phyloP scores from a whole-genome alignment of 805 yeast genomes.

The Candida takata region DNA sequence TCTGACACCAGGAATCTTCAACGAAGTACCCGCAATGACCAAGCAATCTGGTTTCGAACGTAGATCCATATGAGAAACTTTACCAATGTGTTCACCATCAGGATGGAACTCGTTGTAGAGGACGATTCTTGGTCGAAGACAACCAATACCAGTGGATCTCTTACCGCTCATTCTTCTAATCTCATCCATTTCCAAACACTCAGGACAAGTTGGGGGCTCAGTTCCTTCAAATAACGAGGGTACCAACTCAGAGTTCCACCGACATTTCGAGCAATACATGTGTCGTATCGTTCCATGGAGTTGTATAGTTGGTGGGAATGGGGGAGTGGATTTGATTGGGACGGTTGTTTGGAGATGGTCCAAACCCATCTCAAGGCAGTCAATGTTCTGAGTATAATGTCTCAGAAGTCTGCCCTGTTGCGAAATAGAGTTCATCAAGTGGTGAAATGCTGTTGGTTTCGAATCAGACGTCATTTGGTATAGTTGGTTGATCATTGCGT shows the following conservation, averaged over 20 bases:
- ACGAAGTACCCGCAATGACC: constrained; percentile 76
- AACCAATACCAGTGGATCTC: constrained; percentile 56
- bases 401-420: constrained; percentile 58
- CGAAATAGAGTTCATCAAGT: constrained; percentile 51
- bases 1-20: constrained; percentile 71
- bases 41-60: constrained; percentile 66
- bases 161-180: constrained; percentile 56
- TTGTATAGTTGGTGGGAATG: constrained; percentile 59
- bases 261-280: constrained; percentile 75
- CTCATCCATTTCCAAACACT: constrained; percentile 52
- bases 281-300: constrained; percentile 76
- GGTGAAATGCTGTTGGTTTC: constrained; percentile 72
- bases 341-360: constrained; percentile 39
- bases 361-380: constrained; percentile 63
- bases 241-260: constrained; percentile 45
- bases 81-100: constrained; percentile 82
- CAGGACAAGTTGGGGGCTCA: constrained; percentile 53
- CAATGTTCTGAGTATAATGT: constrained; percentile 85
- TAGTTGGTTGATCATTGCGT: constrained; percentile 63
- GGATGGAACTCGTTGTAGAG: constrained; percentile 75
- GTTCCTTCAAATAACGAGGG: constrained; percentile 40
- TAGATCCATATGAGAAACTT: constrained; percentile 61
- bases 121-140: constrained; percentile 58
- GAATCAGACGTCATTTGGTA: constrained; percentile 47
- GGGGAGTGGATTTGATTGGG: constrained; percentile 39